Percentiles rank a stretch among this genome's conserved stretches.
Conservation (phyloP, 345 rosid species). For the Salix brachista region DNA sequence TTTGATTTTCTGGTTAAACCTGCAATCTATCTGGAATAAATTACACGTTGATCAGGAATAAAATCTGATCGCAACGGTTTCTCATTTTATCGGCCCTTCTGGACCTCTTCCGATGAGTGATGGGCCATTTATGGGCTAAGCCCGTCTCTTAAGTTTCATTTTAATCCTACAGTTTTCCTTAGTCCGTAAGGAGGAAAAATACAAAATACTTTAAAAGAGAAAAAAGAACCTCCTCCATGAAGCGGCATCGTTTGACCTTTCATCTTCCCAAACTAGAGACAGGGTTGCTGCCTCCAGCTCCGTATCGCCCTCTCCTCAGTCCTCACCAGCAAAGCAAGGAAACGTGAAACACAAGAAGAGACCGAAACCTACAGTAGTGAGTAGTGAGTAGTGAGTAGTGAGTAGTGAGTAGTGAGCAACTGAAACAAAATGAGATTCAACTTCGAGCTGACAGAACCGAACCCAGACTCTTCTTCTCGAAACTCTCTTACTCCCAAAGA, state of each 20-base stretch:
- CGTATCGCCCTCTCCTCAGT: not conserved
- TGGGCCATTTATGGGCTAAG: not conserved
- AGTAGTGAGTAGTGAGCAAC: not conserved
- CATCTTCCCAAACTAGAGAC: not conserved
- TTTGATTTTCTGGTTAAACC: not conserved
- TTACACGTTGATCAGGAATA: no score
- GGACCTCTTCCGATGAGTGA: not conserved
- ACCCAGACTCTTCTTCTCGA: constrained; percentile 24
- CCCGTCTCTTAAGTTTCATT: not conserved
- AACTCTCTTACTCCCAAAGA: constrained; percentile 51
- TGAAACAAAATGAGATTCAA: constrained; percentile 49
- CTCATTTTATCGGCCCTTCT: not conserved
- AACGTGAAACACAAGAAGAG: not conserved
- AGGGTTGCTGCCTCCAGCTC: not conserved
- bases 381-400: not conserved
- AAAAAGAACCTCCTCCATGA: not conserved
- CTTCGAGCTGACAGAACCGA: constrained; percentile 40
- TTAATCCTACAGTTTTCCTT: not conserved
- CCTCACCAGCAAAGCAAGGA: not conserved
- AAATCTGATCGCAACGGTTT: no score
- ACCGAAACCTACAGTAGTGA: not conserved
- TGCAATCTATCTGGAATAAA: not conserved
- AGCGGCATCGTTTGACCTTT: not conserved
- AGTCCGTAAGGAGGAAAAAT: not conserved
- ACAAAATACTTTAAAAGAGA: not conserved